Conservation (phyloP, 176 grass and related monocot species). For the Tillandsia fasciculata region DNA sequence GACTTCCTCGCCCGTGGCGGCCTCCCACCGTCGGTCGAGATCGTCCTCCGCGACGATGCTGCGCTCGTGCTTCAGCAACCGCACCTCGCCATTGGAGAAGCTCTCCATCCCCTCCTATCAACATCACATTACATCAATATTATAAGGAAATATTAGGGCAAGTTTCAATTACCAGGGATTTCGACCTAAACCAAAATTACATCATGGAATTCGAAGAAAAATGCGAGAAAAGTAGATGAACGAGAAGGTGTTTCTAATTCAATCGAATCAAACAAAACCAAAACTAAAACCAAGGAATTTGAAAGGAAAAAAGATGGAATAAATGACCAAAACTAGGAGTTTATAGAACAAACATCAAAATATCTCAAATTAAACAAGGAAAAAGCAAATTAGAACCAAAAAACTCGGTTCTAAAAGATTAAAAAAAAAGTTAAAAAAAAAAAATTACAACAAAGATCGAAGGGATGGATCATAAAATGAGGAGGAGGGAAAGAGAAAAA, state of each 20-base stretch:
- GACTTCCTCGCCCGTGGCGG: constrained; percentile 46
- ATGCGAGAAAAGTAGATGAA: not conserved
- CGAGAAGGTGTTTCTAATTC: too few species aligned
- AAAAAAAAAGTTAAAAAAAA: too few species aligned
- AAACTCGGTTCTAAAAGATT: too few species aligned
- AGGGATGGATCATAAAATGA: not conserved
- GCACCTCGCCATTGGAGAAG: constrained; percentile 49
- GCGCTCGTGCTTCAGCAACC: constrained; percentile 49
- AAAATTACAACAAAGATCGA: not conserved
- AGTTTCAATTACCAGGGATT: not conserved
- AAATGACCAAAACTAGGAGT: not conserved
- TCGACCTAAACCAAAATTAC: not conserved
- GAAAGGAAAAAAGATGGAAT: too few species aligned
- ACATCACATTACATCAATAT: not conserved
- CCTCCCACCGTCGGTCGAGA: constrained; percentile 53
- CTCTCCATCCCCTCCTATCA: constrained; percentile 51
- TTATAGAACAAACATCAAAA: not conserved
- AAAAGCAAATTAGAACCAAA: not conserved
- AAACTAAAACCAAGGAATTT: too few species aligned
- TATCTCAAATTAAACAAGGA: not conserved
- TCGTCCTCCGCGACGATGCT: constrained; percentile 61
- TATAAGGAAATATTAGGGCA: not conserved
- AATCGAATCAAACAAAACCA: not conserved
- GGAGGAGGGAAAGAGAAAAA: not conserved
- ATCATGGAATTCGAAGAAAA: not conserved